Base-by-base conservation (phyloP, 495 filamentous ascomycete genomes). In the Lasiosphaeris hirsuta region DNA sequence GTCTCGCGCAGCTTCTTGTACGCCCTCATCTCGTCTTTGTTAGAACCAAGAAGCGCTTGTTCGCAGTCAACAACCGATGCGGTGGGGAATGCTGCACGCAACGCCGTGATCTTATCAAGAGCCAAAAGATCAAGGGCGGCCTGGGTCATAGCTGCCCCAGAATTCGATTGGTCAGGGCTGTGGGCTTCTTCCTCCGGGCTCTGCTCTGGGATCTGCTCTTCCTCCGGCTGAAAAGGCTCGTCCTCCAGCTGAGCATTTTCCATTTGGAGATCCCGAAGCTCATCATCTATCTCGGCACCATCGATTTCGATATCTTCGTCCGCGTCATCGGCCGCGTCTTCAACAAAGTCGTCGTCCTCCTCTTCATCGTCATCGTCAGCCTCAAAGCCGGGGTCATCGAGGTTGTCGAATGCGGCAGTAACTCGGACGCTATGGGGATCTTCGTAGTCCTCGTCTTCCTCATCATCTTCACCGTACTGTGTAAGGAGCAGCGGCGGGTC, bases 381-480 rank as follows among this genome's bases (percentile, higher is more conserved):
- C 4, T 61, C 65, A 37, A 17, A 18, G 49, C 60, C 59, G 10
- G 23, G 23, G 23, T 57, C 54, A 3, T 58, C 54, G 9, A 59
- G 41, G 9, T 63, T 57, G 23, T 66, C 65, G 5, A 51, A 44
- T 23, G 62, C 59, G 35, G 49, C 56, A 43, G 59, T 56, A 30
- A 56, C 55, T 30, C 51, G 40, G 18, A 58, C 50, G 13, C 52
- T 40, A 19, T 58, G 52, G 11, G 54, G 56, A 14, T 67, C 58
- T 10, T 58, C 50, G 9, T 30, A 30, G 5, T 55, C 50, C 7
- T 61, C 48, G 17, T 37, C 63, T 42, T 69, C 65, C 8, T 63
- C 66, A 17, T 72, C 72, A 1, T 69, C 64, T 8, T 78, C 73
- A 10, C 70, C 69, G 42, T 71, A 60, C 8, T 79, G 77, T 17